Evolutionary conservation across 768 basidiomycete genomes (phyloP), one percentile per base, ranked within the genome.

Genomic region (Termitomyces sp.): DNA sequence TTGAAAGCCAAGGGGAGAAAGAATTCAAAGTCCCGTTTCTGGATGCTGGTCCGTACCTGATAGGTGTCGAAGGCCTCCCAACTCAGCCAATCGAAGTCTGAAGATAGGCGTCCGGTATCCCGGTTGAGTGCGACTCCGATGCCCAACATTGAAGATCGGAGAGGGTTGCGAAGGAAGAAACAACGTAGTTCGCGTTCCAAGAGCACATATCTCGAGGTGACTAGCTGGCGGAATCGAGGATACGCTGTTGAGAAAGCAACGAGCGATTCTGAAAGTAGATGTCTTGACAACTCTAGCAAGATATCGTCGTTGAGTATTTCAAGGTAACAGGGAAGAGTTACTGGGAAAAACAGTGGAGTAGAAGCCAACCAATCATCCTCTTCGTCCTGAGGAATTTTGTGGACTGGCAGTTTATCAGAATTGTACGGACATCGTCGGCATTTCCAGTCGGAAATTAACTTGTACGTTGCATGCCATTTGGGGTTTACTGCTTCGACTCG

Each of bases 51-150:
- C 19, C 77, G 67, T 48, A 79, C 70, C 3, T 58, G 37, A 62
- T 72, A 73, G 8, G 62, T 51, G 37, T 65, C 62, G 65, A 77
- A 79, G 2, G 78, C 78, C 32, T 73, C 75, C 58, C 70, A 60
- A 54, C 76, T 76, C 41, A 78, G 66, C 77, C 78, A 80, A 59
- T 79, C 76, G 50, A 78, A 80, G 54, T 78, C 78, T 1, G 77
- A 78, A 10, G 73, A 71, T 2, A 80, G 64, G 0, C 62, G 61
- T 14, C 74, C 70, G 5, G 70, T 57, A 8, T 64, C 50, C 12
- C 32, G 55, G 47, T 77, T 70, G 21, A 77, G 57, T 1, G 68
- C 58, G 2, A 79, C 60, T 7, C 77, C 77, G 37, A 78, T 72
- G 2, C 78, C 78, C 21, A 78, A 70, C 21, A 76, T 67, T 27